Base-by-base conservation (phyloP, 768 basidiomycete genomes). In the Amanita subjunquillea region DNA sequence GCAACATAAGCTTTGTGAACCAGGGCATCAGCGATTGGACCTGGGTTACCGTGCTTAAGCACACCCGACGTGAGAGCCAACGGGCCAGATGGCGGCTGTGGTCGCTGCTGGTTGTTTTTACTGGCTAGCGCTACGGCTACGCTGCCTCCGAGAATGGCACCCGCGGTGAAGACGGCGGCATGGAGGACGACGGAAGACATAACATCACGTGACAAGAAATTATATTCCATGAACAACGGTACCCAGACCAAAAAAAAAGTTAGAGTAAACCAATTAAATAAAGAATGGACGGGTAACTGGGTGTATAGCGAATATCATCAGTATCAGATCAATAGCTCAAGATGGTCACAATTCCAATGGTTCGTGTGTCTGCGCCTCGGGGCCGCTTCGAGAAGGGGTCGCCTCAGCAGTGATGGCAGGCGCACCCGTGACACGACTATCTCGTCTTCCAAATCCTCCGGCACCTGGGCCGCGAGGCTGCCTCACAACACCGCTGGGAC, bases 331-430 rank as follows among this genome's bases (percentile, higher is more conserved):
- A 46, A 17, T 56, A 63, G 58, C 15, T 27, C 22, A 57, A 59
- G 62, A 58, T 57, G 61, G 69, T 79, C 73, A 90, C 75, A 91
- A 83, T 67, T 91, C 90, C 70, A 91, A 67, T 38, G 87, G 87
- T 73, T 92, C 87, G 71, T 90, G 85, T 57, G 87, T 87, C 68
- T 84, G 80, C 60, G 87, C 79, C 65, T 92, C 90, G 60, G 91
- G 78, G 67, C 83, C 85, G 68, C 79, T 79, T 70, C 82, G 77
- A 45, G 51, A 42, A 56, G 63, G 37, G 15, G 13, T 61, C 55
- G 65, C 65, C 60, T 79, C 78, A 55, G 67, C 72, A 42, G 37
- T n/a, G 25, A 4, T 25, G 32, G 27, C 27, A 43, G 29, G 6
- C 41, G 66, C 61, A 12, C 69, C 72, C 10, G 51, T n/a, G 34